Conservation (phyloP, 495 filamentous ascomycete genomes). For the Aspergillus nidulans region DNA sequence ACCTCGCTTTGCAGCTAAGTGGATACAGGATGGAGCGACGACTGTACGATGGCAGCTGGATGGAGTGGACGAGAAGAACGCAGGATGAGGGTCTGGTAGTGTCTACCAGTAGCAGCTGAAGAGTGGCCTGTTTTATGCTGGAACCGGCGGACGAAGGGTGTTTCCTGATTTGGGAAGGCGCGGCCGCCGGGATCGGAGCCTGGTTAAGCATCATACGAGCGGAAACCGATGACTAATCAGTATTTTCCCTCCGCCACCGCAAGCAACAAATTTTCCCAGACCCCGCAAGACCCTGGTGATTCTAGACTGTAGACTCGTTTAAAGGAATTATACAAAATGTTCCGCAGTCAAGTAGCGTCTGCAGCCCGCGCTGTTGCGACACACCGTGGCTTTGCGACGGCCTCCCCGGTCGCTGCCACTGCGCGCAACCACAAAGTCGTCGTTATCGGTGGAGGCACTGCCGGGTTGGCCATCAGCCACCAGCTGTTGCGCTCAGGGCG, state of each 20-base stretch:
- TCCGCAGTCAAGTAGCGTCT: slow-evolving; percentile 7
- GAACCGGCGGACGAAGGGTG: background rate
- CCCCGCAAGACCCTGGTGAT: background rate
- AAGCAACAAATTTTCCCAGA: background rate
- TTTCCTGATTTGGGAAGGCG: background rate
- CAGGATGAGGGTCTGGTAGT: background rate
- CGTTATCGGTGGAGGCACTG: slow-evolving; percentile 59
- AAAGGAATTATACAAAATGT: slow-evolving; percentile 10
- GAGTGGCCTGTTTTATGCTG: background rate
- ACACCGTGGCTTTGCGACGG: slow-evolving; percentile 34
- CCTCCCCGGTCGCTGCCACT: slow-evolving; percentile 31
- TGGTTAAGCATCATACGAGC: background rate
- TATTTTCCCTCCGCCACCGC: background rate
- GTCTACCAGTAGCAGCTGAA: background rate
- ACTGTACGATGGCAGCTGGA: slow-evolving; percentile 37
- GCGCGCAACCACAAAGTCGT: slow-evolving; percentile 56
- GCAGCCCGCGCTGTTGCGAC: slow-evolving; percentile 6
- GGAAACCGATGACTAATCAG: background rate
- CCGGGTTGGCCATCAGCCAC: slow-evolving; percentile 58
- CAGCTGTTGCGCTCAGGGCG: slow-evolving; percentile 55
- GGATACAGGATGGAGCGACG: slow-evolving; percentile 16
- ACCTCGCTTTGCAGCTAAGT: slow-evolving; percentile 20
- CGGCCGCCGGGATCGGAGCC: background rate
- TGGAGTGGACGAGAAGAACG: slow-evolving; percentile 27
- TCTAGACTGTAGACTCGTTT: no score